phyloP scores from a whole-genome alignment of 2,329 filamentous ascomycete genomes.

The Stemphylium vesicarium region DNA sequence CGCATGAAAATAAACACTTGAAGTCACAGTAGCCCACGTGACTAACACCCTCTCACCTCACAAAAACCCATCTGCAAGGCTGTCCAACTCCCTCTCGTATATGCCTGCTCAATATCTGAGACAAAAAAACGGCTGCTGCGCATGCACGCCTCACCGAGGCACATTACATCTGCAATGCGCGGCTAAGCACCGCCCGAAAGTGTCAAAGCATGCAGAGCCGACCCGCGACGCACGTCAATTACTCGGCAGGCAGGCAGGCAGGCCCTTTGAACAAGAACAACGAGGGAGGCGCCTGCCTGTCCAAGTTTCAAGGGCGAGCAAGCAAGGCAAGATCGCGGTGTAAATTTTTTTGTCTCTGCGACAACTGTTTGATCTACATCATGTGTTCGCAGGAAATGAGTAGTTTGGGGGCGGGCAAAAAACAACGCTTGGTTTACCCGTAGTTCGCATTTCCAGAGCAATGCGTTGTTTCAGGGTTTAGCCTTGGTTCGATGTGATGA shows the following conservation, averaged over 20 bases:
- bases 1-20: background rate
- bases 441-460: background rate
- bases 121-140: constrained; percentile 7
- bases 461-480: constrained; percentile 6
- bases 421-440: background rate
- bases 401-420: background rate
- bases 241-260: constrained; percentile 19
- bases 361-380: constrained; percentile 10
- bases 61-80: background rate
- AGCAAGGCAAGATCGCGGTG: background rate
- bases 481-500: background rate
- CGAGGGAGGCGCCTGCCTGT: background rate
- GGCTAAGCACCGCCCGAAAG: constrained; percentile 5
- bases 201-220: constrained; percentile 14
- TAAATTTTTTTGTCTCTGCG: background rate
- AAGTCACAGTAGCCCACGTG: background rate
- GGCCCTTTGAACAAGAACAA: background rate
- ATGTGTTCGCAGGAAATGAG: constrained; percentile 17
- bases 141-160: constrained; percentile 5
- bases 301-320: background rate
- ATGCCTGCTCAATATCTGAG: constrained; percentile 1
- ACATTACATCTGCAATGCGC: constrained; percentile 11
- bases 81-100: background rate
- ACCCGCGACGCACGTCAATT: constrained; percentile 20
- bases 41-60: background rate